These are phyloP conservation scores for Acorus calamus DNA, from an alignment of 106 monocot species.

Conservation along the genomic window DNA sequence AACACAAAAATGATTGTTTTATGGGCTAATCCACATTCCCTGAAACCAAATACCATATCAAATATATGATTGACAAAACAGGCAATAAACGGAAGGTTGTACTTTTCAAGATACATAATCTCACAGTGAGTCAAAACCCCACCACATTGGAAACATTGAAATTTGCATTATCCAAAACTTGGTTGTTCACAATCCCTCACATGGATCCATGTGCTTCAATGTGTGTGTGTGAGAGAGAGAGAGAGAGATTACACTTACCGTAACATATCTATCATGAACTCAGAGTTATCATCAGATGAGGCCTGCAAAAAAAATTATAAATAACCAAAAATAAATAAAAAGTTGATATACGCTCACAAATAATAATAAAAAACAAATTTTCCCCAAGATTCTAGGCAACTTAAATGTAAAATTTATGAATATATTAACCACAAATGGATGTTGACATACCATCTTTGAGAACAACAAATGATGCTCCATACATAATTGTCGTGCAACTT, in stretches of 20 bases:
- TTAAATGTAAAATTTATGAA: background rate
- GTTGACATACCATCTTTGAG: conserved; percentile 72
- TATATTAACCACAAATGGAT: background rate
- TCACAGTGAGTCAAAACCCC: too few relatives aligned
- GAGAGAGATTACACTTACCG: conserved; percentile 26
- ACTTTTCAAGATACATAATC: too few relatives aligned
- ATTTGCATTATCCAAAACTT: too few relatives aligned
- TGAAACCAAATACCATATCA: conserved; percentile 11
- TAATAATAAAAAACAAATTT: background rate
- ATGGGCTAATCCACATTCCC: conserved; percentile 89
- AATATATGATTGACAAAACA: too few relatives aligned
- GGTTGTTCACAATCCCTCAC: too few relatives aligned
- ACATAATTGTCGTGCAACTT: conserved; percentile 95
- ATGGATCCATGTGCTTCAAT: too few relatives aligned
- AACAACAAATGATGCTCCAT: conserved; percentile 69
- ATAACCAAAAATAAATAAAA: background rate
- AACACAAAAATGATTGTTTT: conserved; percentile 70
- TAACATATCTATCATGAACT: conserved; percentile 79
- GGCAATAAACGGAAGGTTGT: too few relatives aligned
- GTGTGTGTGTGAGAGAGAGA: too few relatives aligned
- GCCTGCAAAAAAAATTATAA: conserved; percentile 32
- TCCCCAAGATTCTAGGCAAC: too few relatives aligned
- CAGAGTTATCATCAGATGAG: conserved; percentile 89
- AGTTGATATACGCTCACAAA: background rate
- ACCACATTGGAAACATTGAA: too few relatives aligned